Base-by-base conservation (phyloP, 2,329 filamentous ascomycete species). In the Sporothrix inflata region DNA sequence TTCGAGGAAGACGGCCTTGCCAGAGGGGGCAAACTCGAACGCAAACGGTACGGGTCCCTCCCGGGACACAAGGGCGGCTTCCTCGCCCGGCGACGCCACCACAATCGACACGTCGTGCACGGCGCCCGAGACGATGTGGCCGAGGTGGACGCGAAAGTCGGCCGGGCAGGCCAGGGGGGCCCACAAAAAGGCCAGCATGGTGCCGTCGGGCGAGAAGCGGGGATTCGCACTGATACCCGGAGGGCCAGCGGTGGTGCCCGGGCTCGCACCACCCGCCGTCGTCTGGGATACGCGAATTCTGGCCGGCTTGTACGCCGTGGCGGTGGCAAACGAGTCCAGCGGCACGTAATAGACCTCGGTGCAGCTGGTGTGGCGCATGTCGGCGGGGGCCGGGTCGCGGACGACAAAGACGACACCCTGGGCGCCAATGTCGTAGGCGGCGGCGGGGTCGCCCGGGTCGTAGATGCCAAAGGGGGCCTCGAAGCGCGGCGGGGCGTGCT, bases 131-230 rank as follows among this genome's bases (percentile, higher is more conserved):
- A 73, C 74, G 8, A 79, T 75, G 69, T 79, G 77, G 5, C 78
- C 78, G 49, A 82, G 51, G 27, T 79, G 79, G 1, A 84, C 75
- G 1, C 78, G 77, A 0, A 61, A 60, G 69, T 81, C 77, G 12
- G 76, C 74, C 1, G 74, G 72, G 40, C 78, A 76, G 2, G 73
- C 71, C 4, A 75, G 72, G 0, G 77, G 74, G 7, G 76, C 49
- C 34, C 79, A 77, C 21, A 82, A 65, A 66, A 83, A 84, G 2
- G 78, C 80, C 9, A 84, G 74, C 60, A 77, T 76, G 19, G 77
- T 76, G 3, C 79, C 81, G 70, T 84, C 79, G 0, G 81, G 81
- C 3, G 81, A 81, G 73, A 83, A 80, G 7, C 79, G 77, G 12
- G 82, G 80, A 47, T 79, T 77, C 34, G 66, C 66, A 51, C 73